phyloP scores from a whole-genome alignment of 306 rosid species.

The Cicer cuneatum region DNA sequence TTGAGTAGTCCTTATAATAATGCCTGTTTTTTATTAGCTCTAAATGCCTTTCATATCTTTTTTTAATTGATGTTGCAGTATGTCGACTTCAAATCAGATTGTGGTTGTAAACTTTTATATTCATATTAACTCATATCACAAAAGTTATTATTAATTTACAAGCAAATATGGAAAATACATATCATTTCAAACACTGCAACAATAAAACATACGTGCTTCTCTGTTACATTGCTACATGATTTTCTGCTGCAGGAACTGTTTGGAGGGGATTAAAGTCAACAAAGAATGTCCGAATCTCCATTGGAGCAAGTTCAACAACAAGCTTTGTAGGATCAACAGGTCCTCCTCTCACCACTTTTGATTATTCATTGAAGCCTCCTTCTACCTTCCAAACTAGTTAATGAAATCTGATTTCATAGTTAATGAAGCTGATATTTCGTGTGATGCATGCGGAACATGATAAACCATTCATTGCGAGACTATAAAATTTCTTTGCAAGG shows the following conservation, averaged over 20 bases:
- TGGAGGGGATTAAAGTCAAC: conserved; percentile 47
- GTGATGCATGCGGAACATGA: conserved; percentile 35
- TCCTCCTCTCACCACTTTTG: conserved; percentile 71
- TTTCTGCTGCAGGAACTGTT: conserved; percentile 41
- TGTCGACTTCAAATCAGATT: too few species aligned
- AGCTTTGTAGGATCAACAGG: conserved; percentile 68
- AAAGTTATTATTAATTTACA: conserved; percentile 18
- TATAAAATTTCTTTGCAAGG: too few species aligned
- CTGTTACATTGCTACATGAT: conserved; percentile 39
- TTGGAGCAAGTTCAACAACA: conserved; percentile 79
- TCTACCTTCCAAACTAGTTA: conserved; percentile 67
- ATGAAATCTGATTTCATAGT: conserved; percentile 19
- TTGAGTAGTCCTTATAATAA: not conserved
- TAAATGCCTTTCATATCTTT: too few species aligned
- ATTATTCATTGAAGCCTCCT: conserved; percentile 64
- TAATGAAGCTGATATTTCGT: conserved; percentile 7
- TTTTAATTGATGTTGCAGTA: too few species aligned
- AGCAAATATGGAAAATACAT: not conserved
- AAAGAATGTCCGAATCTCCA: conserved; percentile 83
- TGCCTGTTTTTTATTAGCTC: too few species aligned
- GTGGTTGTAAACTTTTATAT: too few species aligned
- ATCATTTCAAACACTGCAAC: conserved; percentile 16
- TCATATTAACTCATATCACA: conserved; percentile 12
- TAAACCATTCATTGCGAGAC: conserved; percentile 10
- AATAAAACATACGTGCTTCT: conserved; percentile 21